These are phyloP conservation scores for Fraxinus angustifolia DNA, from an alignment of 305 asterid species.

Conservation along the genomic window DNA sequence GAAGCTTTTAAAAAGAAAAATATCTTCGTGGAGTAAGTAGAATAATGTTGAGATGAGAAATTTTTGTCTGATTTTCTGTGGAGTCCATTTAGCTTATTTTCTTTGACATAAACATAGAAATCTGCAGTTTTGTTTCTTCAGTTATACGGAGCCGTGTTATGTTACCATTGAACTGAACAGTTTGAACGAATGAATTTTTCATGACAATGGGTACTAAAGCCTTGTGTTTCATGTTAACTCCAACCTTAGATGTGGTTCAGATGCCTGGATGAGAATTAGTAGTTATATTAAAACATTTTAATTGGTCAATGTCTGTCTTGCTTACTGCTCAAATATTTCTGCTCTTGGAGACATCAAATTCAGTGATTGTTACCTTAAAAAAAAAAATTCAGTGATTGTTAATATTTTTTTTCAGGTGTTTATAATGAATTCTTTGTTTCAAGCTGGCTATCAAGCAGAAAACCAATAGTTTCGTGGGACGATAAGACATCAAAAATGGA, in stretches of 20 bases:
- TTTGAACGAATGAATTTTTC: background rate
- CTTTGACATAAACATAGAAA: background rate
- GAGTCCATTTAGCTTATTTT: background rate
- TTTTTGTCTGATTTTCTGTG: background rate
- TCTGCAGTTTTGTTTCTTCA: background rate
- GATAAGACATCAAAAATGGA: constrained; percentile 21
- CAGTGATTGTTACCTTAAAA: background rate
- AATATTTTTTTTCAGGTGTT: constrained; percentile 33
- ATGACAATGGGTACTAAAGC: background rate
- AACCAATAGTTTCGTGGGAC: constrained; percentile 28
- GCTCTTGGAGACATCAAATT: background rate
- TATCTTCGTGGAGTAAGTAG: background rate
- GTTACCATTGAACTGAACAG: background rate
- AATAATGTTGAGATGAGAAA: background rate
- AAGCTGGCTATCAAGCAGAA: constrained; percentile 38
- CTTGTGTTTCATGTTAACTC: background rate
- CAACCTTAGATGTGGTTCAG: constrained; percentile 4
- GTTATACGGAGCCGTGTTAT: background rate
- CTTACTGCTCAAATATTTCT: background rate
- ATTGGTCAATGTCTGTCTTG: background rate
- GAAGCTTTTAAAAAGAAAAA: background rate
- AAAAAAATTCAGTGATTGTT: background rate
- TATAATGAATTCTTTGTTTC: constrained; percentile 33
- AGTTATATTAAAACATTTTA: background rate
- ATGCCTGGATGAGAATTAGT: constrained; percentile 9